Evolutionary conservation across 768 basidiomycete species (phyloP).

Genomic region (Lentinula sp.): DNA sequence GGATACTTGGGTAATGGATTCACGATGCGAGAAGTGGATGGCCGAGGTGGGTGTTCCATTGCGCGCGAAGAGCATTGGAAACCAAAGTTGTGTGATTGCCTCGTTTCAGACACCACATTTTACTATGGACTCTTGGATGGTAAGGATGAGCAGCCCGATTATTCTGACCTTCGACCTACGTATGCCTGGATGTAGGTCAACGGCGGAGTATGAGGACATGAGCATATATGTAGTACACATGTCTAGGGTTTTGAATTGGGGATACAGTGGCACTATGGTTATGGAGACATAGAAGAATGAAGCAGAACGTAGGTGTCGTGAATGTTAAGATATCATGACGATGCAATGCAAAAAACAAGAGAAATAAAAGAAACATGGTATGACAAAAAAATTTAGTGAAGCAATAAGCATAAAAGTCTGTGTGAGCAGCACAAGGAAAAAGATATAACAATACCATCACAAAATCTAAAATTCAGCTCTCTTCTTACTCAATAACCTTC

Average conservation of each 20-base stretch:
- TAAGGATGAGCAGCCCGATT: constrained; percentile 16
- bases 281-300: not conserved
- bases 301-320: not conserved
- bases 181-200: not conserved
- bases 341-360: not conserved
- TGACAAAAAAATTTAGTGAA: not conserved
- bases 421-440: not conserved
- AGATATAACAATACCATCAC: not conserved
- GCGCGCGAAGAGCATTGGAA: not conserved
- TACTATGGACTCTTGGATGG: constrained; percentile 19
- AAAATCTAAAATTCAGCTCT: constrained; percentile 24
- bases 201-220: not conserved
- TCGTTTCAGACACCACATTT: constrained; percentile 13
- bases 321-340: not conserved
- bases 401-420: not conserved
- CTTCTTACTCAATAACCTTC: constrained; percentile 39
- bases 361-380: not conserved
- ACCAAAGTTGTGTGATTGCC: not conserved
- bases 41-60: constrained; percentile 11
- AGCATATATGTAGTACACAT: too few relatives aligned
- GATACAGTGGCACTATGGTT: not conserved
- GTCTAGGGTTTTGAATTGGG: too few relatives aligned
- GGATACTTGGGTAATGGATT: constrained; percentile 17
- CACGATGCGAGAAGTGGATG: constrained; percentile 14
- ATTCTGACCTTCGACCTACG: constrained; percentile 10